Evolutionary conservation across 2,329 filamentous ascomycete genomes (phyloP).

Genomic region (Cladobotryum protrusum): DNA sequence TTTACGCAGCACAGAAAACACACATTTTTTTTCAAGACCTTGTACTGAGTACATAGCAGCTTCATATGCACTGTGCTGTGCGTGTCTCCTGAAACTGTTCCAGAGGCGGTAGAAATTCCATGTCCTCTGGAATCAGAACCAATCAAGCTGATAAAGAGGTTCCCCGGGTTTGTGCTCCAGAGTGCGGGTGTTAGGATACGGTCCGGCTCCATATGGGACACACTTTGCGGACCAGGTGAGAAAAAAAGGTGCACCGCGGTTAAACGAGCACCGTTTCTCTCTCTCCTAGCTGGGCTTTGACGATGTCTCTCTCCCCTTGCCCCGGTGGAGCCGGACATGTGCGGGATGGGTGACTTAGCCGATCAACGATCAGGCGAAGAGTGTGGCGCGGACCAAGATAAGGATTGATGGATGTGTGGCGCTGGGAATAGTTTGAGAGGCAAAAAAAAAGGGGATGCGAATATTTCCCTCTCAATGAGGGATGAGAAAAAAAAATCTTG

Average conservation of each 20-base stretch:
- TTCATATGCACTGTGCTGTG: too few relatives aligned
- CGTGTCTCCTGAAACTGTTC: not conserved
- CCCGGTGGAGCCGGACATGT: slow-evolving; percentile 9
- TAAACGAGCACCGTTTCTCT: not conserved
- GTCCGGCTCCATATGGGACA: too few relatives aligned
- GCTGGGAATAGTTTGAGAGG: not conserved
- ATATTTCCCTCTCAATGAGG: too few relatives aligned
- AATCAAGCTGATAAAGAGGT: too few relatives aligned
- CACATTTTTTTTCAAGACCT: not conserved
- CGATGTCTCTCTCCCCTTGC: not conserved
- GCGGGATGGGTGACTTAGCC: slow-evolving; percentile 9
- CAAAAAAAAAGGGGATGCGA: too few relatives aligned
- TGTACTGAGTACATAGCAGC: not conserved
- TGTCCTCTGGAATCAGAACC: too few relatives aligned
- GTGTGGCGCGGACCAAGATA: not conserved
- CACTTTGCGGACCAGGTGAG: not conserved
- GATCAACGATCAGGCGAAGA: slow-evolving; percentile 3
- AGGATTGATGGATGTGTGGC: not conserved
- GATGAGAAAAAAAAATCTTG: too few relatives aligned
- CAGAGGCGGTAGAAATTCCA: too few relatives aligned
- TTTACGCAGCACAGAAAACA: not conserved
- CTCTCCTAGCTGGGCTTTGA: too few relatives aligned
- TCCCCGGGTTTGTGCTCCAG: too few relatives aligned
- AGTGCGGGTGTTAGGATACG: too few relatives aligned
- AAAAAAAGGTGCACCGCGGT: not conserved